A percentile compares a stretch with the other conserved stretches of the same genome.
Conservation (phyloP, 2,329 filamentous ascomycete genomes). For the Ustilaginoidea virens region DNA sequence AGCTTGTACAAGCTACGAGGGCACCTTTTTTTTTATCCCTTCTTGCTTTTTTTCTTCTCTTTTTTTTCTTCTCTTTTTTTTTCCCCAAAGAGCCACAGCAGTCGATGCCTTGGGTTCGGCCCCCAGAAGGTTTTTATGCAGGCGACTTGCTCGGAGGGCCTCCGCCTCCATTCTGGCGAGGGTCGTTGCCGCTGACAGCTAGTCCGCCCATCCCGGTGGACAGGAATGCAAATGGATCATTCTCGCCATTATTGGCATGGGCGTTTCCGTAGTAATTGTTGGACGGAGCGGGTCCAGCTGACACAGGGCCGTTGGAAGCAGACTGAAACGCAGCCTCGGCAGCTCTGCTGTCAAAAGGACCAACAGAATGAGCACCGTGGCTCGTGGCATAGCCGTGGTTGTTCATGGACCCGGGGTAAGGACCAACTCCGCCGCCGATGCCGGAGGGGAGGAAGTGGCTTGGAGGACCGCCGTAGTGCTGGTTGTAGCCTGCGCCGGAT, state of each 20-base stretch:
- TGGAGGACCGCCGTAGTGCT: conserved; percentile 76
- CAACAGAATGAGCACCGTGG: conserved; percentile 65
- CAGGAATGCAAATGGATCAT: conserved; percentile 68
- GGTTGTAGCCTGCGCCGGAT: conserved; percentile 47
- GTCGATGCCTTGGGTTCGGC: too few species aligned
- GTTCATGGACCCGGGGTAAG: conserved; percentile 65
- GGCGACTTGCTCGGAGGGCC: conserved; percentile 44
- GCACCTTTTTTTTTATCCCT: too few species aligned
- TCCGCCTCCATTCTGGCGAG: conserved; percentile 45
- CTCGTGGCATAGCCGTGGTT: conserved; percentile 60
- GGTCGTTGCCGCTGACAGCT: conserved; percentile 51
- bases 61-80: too few species aligned
- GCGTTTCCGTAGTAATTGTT: conserved; percentile 34
- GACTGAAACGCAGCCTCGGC: conserved; percentile 91
- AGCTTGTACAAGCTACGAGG: conserved; percentile 14
- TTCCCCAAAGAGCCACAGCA: too few species aligned
- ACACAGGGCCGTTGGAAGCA: conserved; percentile 66
- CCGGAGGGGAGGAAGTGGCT: conserved; percentile 86
- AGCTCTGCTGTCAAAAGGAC: conserved; percentile 82
- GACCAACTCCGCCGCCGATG: conserved; percentile 53
- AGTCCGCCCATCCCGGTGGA: conserved; percentile 58
- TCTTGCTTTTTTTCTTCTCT: too few species aligned
- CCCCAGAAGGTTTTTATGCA: conserved; percentile 24
- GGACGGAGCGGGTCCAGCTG: conserved; percentile 58
- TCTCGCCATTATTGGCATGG: conserved; percentile 54